Conservation (phyloP, 768 basidiomycete genomes). For the Peribolospora kevripleyi region DNA sequence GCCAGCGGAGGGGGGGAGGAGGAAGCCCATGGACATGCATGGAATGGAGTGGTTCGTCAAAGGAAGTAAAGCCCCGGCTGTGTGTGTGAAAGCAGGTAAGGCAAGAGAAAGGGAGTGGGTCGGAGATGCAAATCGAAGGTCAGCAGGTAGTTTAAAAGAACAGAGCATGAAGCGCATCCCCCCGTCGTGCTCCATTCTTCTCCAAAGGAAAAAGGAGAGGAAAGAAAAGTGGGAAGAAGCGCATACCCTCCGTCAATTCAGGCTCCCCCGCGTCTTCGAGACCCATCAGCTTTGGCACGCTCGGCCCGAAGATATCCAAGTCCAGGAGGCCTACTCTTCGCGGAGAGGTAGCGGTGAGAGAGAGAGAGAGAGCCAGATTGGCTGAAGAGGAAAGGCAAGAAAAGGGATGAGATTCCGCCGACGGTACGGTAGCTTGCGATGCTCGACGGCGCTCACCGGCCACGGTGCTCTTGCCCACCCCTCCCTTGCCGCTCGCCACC, state of each 20-base stretch:
- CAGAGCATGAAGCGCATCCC: too few species aligned
- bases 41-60: constrained; percentile 67
- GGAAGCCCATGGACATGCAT: constrained; percentile 94
- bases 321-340: constrained; percentile 68
- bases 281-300: constrained; percentile 78
- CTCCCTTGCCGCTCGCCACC: constrained; percentile 83
- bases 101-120: neutral
- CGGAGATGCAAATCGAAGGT: neutral
- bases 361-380: constrained; percentile 56
- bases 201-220: neutral
- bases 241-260: constrained; percentile 37
- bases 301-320: constrained; percentile 88
- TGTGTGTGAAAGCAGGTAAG: neutral
- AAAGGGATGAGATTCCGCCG: neutral
- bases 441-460: constrained; percentile 33
- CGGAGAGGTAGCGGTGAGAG: constrained; percentile 20
- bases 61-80: constrained; percentile 57
- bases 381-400: constrained; percentile 24
- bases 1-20: constrained; percentile 32
- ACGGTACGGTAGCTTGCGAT: too few species aligned
- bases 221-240: constrained; percentile 10
- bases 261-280: constrained; percentile 57
- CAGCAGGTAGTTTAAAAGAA: too few species aligned
- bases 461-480: constrained; percentile 83
- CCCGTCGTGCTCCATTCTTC: too few species aligned